These are phyloP conservation scores for Entoloma clypeatum DNA, from an alignment of 1,284 basidiomycete genomes.

Conservation along the genomic window DNA sequence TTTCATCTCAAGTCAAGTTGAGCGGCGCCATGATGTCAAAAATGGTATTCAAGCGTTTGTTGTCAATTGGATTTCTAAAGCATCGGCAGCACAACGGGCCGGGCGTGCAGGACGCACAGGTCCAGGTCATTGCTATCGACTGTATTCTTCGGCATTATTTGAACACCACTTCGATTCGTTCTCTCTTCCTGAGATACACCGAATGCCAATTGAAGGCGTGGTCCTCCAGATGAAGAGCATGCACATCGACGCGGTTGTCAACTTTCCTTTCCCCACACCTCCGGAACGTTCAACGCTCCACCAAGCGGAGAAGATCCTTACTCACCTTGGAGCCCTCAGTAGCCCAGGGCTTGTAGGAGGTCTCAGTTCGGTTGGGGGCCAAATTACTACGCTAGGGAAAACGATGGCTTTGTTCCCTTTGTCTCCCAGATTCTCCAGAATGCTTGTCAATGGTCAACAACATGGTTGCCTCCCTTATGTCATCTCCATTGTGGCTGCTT, in stretches of 20 bases:
- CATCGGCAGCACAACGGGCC: conserved; percentile 91
- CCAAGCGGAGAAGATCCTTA: conserved; percentile 81
- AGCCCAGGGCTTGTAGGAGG: conserved; percentile 25
- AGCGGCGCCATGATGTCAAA: conserved; percentile 95
- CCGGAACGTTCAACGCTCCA: conserved; percentile 79
- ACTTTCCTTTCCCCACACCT: conserved; percentile 98
- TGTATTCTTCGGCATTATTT: conserved; percentile 87
- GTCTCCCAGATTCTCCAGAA: conserved; percentile 89
- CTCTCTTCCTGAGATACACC: conserved; percentile 87
- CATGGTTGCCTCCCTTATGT: conserved; percentile 91
- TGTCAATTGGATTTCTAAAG: conserved; percentile 94
- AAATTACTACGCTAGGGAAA: conserved; percentile 85
- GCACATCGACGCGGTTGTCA: conserved; percentile 95
- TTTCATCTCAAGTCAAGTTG: conserved; percentile 30
- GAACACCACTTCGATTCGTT: conserved; percentile 92
- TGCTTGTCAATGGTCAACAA: conserved; percentile 91
- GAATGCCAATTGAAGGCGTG: conserved; percentile 96
- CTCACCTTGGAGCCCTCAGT: conserved; percentile 78
- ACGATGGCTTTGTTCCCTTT: conserved; percentile 95
- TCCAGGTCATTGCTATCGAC: conserved; percentile 88
- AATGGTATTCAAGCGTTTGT: conserved; percentile 96
- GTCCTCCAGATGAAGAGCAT: conserved; percentile 99
- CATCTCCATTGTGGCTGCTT: conserved; percentile 85
- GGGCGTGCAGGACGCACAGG: conserved; percentile 97
- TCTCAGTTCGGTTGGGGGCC: conserved; percentile 39